phyloP scores from a whole-genome alignment of 352 stramenopile species.

The Peronospora belbahrii region DNA sequence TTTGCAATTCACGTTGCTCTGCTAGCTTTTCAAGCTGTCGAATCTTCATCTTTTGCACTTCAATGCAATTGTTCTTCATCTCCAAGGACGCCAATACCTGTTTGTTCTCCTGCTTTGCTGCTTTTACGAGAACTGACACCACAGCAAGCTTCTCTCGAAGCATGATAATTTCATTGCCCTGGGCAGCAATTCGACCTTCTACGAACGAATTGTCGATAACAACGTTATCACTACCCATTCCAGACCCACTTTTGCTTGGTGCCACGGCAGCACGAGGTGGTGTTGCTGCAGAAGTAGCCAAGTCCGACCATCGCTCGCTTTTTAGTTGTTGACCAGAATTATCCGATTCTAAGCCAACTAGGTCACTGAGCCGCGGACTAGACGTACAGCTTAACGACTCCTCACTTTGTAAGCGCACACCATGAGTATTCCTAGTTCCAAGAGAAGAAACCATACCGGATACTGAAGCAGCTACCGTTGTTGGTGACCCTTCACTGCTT shows the following conservation, averaged over 20 bases:
- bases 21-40: constrained; percentile 53
- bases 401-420: constrained; percentile 21
- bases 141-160: constrained; percentile 63
- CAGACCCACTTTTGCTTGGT: constrained; percentile 12
- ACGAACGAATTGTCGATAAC: constrained; percentile 28
- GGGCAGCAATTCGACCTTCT: constrained; percentile 51
- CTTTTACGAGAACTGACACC: constrained; percentile 52
- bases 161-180: constrained; percentile 65
- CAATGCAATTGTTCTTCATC: constrained; percentile 71
- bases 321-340: constrained; percentile 4
- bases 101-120: constrained; percentile 59
- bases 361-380: constrained; percentile 23
- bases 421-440: constrained; percentile 9
- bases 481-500: constrained; percentile 17
- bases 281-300: constrained; percentile 5
- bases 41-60: constrained; percentile 56
- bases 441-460: constrained; percentile 1
- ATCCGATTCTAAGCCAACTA: constrained; percentile 26
- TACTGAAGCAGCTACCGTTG: constrained; percentile 5
- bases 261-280: constrained; percentile 6
- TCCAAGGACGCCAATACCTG: constrained; percentile 46
- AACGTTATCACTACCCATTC: constrained; percentile 3
- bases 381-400: constrained; percentile 16
- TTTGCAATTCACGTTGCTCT: constrained; percentile 36
- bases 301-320: constrained; percentile 3